These are phyloP conservation scores for Aspergillus tanneri DNA, from an alignment of 2,329 filamentous ascomycete genomes.

Conservation along the genomic window DNA sequence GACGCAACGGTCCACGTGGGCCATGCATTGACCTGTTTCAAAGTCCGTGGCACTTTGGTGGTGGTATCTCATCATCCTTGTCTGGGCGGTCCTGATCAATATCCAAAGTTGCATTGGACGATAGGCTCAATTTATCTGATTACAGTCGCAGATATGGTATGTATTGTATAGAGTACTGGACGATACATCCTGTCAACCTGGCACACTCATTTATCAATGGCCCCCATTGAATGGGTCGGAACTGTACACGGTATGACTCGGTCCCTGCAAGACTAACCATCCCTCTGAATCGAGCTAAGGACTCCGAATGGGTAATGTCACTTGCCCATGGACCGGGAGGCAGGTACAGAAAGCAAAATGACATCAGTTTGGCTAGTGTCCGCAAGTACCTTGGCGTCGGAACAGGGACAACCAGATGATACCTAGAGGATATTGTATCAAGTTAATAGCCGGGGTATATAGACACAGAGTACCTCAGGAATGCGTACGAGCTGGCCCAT, in stretches of 20 bases:
- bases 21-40: conserved; percentile 16
- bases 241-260: neutral
- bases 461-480: too few species aligned
- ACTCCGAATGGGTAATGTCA: neutral
- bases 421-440: too few species aligned
- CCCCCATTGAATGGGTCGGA: neutral
- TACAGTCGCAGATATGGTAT: too few species aligned
- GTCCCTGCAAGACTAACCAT: neutral
- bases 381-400: neutral
- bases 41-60: neutral
- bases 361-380: neutral
- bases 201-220: too few species aligned
- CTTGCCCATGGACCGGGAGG: neutral
- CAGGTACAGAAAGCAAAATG: neutral
- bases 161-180: too few species aligned
- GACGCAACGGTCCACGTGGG: conserved; percentile 18
- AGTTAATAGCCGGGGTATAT: too few species aligned
- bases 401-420: neutral
- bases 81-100: neutral
- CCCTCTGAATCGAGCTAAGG: neutral
- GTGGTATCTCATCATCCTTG: neutral
- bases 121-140: too few species aligned
- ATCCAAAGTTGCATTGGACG: too few species aligned
- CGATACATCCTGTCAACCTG: too few species aligned
- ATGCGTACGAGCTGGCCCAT: too few species aligned